phyloP scores from a whole-genome alignment of 805 yeast species.

The Kurtzmaniella cleridarum region DNA sequence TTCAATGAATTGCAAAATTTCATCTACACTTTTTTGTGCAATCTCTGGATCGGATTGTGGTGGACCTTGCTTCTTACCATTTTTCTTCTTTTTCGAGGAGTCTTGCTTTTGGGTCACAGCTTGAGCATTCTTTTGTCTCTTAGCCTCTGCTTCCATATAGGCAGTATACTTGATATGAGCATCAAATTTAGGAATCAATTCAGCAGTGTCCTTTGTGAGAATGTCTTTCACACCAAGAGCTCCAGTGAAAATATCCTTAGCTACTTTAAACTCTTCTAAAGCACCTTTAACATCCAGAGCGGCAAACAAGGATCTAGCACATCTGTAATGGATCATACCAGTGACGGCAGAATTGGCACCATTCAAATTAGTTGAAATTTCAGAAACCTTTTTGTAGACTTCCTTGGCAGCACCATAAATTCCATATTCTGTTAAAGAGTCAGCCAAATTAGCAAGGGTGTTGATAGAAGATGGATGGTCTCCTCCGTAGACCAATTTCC shows the following conservation, averaged over 20 bases:
- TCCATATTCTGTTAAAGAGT: conserved; percentile 48
- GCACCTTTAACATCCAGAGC: conserved; percentile 46
- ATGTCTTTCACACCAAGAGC: conserved; percentile 64
- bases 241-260: conserved; percentile 52
- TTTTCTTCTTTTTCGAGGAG: conserved; percentile 14
- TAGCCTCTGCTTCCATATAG: conserved; percentile 32
- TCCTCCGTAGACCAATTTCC: conserved; percentile 54
- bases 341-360: conserved; percentile 59
- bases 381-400: conserved; percentile 50
- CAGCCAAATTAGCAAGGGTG: conserved; percentile 56
- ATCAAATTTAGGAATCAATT: conserved; percentile 55
- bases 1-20: conserved; percentile 64
- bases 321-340: conserved; percentile 64
- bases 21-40: conserved; percentile 65
- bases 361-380: conserved; percentile 43
- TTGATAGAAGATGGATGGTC: conserved; percentile 68
- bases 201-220: conserved; percentile 61
- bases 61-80: conserved; percentile 12
- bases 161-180: conserved; percentile 34
- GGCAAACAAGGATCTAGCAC: conserved; percentile 33
- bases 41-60: conserved; percentile 44
- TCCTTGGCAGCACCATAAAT: conserved; percentile 43
- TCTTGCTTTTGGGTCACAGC: conserved; percentile 15
- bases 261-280: conserved; percentile 46
- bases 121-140: conserved; percentile 17